Conservation (phyloP, 78 protist genomes). For the Protostelium mycophagum region DNA sequence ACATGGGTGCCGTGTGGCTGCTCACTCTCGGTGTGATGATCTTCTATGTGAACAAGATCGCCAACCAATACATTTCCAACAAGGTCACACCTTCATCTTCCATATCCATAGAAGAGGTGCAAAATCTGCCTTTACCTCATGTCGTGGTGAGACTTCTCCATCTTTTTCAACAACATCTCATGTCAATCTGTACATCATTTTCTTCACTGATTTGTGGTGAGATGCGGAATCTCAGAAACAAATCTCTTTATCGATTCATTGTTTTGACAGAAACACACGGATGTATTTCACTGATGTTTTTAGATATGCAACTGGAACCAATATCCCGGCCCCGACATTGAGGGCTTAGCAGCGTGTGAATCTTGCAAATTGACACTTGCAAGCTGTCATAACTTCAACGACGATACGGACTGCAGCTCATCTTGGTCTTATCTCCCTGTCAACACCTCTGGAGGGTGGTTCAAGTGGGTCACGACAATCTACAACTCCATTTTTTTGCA, state of each 20-base stretch:
- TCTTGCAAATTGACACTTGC: neutral
- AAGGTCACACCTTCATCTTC: neutral
- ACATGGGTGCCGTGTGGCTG: neutral
- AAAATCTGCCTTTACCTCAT: neutral
- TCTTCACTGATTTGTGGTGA: too few species aligned
- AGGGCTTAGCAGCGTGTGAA: neutral
- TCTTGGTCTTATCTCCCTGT: neutral
- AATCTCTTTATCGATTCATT: too few species aligned
- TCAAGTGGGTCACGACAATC: neutral
- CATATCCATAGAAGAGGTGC: neutral
- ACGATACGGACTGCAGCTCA: neutral
- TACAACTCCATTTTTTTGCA: neutral
- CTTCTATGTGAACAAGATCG: neutral
- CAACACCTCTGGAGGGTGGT: neutral
- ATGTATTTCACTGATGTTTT: neutral
- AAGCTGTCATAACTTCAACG: neutral
- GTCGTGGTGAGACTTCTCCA: neutral
- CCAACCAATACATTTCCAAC: neutral
- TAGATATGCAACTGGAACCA: neutral
- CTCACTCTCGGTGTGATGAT: neutral
- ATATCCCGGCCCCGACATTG: neutral
- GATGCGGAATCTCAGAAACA: too few species aligned
- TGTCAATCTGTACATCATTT: too few species aligned
- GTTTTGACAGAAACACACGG: neutral
- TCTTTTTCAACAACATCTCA: too few species aligned